Conservation (phyloP, 2,329 filamentous ascomycete genomes). For the Cadophora sp. region DNA sequence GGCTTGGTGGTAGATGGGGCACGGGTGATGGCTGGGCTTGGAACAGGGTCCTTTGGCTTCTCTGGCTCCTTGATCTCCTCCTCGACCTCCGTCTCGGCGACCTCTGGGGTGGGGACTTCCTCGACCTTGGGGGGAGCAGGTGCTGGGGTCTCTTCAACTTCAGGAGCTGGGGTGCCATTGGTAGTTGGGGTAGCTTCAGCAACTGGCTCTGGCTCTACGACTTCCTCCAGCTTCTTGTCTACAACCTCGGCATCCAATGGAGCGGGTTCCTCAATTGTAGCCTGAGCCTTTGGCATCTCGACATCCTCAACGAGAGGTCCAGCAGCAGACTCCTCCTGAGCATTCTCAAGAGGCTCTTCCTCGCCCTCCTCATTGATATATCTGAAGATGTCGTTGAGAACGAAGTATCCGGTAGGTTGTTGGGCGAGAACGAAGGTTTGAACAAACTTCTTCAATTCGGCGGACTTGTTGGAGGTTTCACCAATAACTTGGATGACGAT, state of each 20-base stretch:
- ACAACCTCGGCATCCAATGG: constrained; percentile 60
- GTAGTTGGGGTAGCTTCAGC: constrained; percentile 50
- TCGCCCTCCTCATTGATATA: constrained; percentile 88
- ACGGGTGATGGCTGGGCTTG: constrained; percentile 59
- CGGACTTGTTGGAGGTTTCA: constrained; percentile 93
- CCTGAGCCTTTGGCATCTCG: constrained; percentile 45
- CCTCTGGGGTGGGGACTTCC: constrained; percentile 53
- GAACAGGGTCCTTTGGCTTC: constrained; percentile 69
- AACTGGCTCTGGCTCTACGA: constrained; percentile 49
- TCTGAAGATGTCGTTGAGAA: constrained; percentile 97
- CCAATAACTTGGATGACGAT: constrained; percentile 99
- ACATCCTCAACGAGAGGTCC: constrained; percentile 42
- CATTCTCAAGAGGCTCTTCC: constrained; percentile 64
- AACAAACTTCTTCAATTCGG: constrained; percentile 92
- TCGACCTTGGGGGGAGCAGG: constrained; percentile 40
- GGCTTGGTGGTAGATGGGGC: constrained; percentile 42
- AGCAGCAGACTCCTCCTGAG: constrained; percentile 40
- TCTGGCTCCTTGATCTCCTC: constrained; percentile 65
- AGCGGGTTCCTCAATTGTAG: constrained; percentile 46
- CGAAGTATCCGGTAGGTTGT: constrained; percentile 97
- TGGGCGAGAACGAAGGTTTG: constrained; percentile 97
- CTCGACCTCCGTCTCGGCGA: constrained; percentile 58
- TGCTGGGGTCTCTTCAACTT: constrained; percentile 46
- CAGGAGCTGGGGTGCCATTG: constrained; percentile 49
- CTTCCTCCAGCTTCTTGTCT: constrained; percentile 79